Percentiles rank a stretch among this genome's conserved stretches.
These are phyloP conservation scores for Rubus idaeus DNA, from an alignment of 306 rosid genomes.

Conservation along the genomic window DNA sequence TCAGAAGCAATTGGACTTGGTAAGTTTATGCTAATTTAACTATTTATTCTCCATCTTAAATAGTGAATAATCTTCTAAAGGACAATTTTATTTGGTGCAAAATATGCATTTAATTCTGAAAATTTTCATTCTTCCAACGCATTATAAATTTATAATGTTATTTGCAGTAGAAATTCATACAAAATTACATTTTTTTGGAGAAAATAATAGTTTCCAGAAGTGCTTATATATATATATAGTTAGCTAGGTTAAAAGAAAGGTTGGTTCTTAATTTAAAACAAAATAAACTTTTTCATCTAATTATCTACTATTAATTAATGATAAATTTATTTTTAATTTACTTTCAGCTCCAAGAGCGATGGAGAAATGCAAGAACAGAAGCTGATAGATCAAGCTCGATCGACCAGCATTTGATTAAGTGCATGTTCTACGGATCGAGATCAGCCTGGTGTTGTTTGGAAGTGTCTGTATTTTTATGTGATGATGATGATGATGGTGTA, in stretches of 20 bases:
- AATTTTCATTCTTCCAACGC: background rate
- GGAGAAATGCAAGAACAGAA: slow-evolving; percentile 98
- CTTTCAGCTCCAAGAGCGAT: slow-evolving; percentile 93
- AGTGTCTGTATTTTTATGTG: slow-evolving; percentile 56
- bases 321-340: background rate
- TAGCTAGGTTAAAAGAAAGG: background rate
- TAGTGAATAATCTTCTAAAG: background rate
- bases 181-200: background rate
- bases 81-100: background rate
- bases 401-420: background rate
- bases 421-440: slow-evolving; percentile 20
- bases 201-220: background rate
- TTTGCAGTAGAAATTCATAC: background rate
- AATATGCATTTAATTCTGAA: background rate
- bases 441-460: slow-evolving; percentile 38
- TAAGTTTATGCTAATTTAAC: slow-evolving; percentile 20
- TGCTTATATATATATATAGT: background rate
- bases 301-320: background rate
- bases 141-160: background rate
- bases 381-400: slow-evolving; percentile 45
- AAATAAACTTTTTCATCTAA: background rate
- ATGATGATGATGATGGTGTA: slow-evolving; percentile 38
- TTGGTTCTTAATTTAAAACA: background rate
- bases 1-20: slow-evolving; percentile 99
- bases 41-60: too few species aligned